These are phyloP conservation scores for Penicillium expansum DNA, from an alignment of 2,329 filamentous ascomycete species.

Conservation along the genomic window DNA sequence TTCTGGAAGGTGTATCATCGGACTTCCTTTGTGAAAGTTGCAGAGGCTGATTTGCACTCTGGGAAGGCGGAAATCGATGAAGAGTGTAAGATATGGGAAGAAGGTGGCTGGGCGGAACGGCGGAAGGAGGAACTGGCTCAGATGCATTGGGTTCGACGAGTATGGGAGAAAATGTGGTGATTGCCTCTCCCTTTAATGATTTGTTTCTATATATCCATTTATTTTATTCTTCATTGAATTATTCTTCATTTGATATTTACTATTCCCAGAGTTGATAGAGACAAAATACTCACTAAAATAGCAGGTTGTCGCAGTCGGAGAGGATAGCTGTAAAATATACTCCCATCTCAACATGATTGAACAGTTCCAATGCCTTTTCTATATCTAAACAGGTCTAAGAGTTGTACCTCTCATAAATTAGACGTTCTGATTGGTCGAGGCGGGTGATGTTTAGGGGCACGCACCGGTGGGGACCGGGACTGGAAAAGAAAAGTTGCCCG, in stretches of 20 bases:
- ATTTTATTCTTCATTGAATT: not conserved
- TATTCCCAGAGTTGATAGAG: not conserved
- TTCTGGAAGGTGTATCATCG: conserved; percentile 36
- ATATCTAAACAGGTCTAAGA: not conserved
- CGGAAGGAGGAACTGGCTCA: conserved; percentile 29
- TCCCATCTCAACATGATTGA: no score
- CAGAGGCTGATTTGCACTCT: conserved; percentile 31
- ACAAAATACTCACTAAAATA: not conserved
- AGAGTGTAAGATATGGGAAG: conserved; percentile 37
- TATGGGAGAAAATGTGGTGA: conserved; percentile 36
- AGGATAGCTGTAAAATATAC: not conserved
- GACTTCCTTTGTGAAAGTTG: conserved; percentile 29
- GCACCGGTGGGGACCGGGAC: conserved; percentile 13
- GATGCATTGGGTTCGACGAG: conserved; percentile 28
- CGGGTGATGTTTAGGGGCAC: not conserved
- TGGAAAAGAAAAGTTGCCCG: conserved; percentile 22
- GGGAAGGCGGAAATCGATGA: conserved; percentile 37
- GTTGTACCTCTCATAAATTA: conserved; percentile 5
- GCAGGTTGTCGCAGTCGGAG: not conserved
- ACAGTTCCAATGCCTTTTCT: not conserved
- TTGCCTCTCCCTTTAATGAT: not conserved
- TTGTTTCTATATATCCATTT: not conserved
- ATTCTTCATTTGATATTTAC: not conserved
- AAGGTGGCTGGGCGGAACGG: conserved; percentile 29
- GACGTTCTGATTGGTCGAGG: conserved; percentile 14